Base-by-base conservation (phyloP, 495 filamentous ascomycete genomes). In the Tuber brumale region DNA sequence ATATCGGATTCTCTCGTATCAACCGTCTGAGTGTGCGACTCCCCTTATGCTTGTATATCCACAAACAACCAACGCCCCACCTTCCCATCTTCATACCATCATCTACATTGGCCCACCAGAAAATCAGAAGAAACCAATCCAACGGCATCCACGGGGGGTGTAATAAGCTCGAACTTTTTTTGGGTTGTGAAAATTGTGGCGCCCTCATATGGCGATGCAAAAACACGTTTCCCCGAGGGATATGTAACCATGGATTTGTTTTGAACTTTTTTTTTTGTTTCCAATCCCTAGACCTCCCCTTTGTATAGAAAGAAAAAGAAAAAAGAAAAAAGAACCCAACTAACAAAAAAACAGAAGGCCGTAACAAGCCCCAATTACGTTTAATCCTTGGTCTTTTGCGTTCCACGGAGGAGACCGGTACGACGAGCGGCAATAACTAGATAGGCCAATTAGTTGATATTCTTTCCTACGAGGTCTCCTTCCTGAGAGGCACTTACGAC, bases 361-460 rank as follows among this genome's bases (percentile, higher is more conserved):
- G 44, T 75, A 79, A 78, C 48, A 80, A 82, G 77, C 71, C 76
- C 48, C 72, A 75, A 77, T 78, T 76, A 74, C 21, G 37, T 70
- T 87, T 93, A 94, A 84, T 99, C 95, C 92, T 97, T 98, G 84
- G 89, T 92, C 92, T 99, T 99, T 89, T 98, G 96, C 84, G 95
- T 97, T 93, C 95, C 95, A 86, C 95, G 94, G 83, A 99, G 89
- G 86, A 99, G 90, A 94, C 95, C 95, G 85, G 95, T 99, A 89
- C 95, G 91, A 87, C 95, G 89, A 86, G 95, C 95, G 86, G 95
- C 95, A 89, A 99, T 99, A 85, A 97, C 82, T 83, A 76, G 66
- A 77, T n/a, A n/a, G 39, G 37, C 5, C 16, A 42, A 37, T 77
- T 44, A 80, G 74, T 31, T 61, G 37, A 10, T n/a, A 16, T 70